A percentile compares a stretch with the other conserved stretches of the same genome.
phyloP scores from a whole-genome alignment of 495 filamentous ascomycete species.

The Tirmania nivea region DNA sequence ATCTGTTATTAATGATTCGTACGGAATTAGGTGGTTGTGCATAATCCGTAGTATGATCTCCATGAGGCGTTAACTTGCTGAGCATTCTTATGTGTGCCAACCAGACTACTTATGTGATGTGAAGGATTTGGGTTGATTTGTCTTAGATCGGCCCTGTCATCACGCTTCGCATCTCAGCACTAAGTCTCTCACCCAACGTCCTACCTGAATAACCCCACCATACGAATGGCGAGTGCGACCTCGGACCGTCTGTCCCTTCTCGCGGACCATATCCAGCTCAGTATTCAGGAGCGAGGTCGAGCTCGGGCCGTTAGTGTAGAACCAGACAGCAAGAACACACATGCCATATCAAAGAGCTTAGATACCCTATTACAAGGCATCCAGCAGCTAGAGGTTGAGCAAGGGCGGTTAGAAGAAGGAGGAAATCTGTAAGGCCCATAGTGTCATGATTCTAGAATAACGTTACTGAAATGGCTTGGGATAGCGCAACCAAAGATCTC shows the following conservation, averaged over 20 bases:
- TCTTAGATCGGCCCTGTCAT: too few species aligned
- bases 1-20: too few species aligned
- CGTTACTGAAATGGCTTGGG: not conserved
- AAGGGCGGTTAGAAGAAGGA: conserved; percentile 34
- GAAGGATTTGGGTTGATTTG: too few species aligned
- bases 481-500: conserved; percentile 9
- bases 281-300: conserved; percentile 68
- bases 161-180: too few species aligned
- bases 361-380: conserved; percentile 70
- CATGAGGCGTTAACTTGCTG: too few species aligned
- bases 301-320: conserved; percentile 72
- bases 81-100: too few species aligned
- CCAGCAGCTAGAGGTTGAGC: conserved; percentile 47
- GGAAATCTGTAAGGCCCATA: conserved; percentile 29
- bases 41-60: too few species aligned
- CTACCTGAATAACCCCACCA: not conserved
- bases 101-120: too few species aligned
- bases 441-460: too few species aligned
- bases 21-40: too few species aligned
- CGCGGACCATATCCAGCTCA: conserved; percentile 59
- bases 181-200: too few species aligned
- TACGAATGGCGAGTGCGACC: conserved; percentile 32
- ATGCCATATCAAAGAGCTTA: conserved; percentile 63
- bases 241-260: conserved; percentile 45
- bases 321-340: conserved; percentile 64